These are phyloP conservation scores for Pichia sp. DNA, from an alignment of 1,139 yeast genomes.

Conservation along the genomic window DNA sequence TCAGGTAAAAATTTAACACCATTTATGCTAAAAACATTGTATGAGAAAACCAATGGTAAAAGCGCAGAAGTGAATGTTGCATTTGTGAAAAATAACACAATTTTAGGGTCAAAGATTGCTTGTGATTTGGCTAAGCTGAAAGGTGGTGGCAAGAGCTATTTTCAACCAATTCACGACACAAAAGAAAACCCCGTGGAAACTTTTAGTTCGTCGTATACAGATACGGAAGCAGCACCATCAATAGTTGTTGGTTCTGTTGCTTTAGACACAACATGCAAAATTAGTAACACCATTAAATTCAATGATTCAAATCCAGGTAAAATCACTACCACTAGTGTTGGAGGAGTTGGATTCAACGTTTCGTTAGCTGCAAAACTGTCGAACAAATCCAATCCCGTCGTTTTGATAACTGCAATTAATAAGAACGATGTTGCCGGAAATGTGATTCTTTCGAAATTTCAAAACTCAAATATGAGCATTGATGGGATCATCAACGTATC, in stretches of 20 bases:
- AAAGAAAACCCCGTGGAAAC: background rate
- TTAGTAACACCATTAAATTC: slow-evolving; percentile 25
- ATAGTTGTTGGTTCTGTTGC: slow-evolving; percentile 73
- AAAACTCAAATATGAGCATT: slow-evolving; percentile 12
- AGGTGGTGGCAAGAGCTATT: slow-evolving; percentile 15
- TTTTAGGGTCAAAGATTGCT: slow-evolving; percentile 61
- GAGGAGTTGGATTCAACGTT: slow-evolving; percentile 83
- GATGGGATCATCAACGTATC: slow-evolving; percentile 16
- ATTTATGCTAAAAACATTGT: slow-evolving; percentile 56
- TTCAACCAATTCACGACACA: slow-evolving; percentile 2
- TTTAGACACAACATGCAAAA: slow-evolving; percentile 53
- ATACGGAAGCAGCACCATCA: background rate
- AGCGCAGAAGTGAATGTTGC: slow-evolving; percentile 66
- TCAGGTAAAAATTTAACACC: slow-evolving; percentile 77
- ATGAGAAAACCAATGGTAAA: slow-evolving; percentile 56
- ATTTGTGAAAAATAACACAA: slow-evolving; percentile 73
- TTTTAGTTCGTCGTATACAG: slow-evolving; percentile 12
- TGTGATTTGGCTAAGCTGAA: slow-evolving; percentile 37
- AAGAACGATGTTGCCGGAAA: slow-evolving; percentile 52
- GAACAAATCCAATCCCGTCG: slow-evolving; percentile 13
- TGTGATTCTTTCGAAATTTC: slow-evolving; percentile 28
- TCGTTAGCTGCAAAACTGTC: slow-evolving; percentile 39
- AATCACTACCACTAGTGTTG: slow-evolving; percentile 43
- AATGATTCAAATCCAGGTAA: slow-evolving; percentile 72
- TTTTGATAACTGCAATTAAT: slow-evolving; percentile 50